Evolutionary conservation across 768 basidiomycete genomes (phyloP).

Genomic region (Cyathus striatus): DNA sequence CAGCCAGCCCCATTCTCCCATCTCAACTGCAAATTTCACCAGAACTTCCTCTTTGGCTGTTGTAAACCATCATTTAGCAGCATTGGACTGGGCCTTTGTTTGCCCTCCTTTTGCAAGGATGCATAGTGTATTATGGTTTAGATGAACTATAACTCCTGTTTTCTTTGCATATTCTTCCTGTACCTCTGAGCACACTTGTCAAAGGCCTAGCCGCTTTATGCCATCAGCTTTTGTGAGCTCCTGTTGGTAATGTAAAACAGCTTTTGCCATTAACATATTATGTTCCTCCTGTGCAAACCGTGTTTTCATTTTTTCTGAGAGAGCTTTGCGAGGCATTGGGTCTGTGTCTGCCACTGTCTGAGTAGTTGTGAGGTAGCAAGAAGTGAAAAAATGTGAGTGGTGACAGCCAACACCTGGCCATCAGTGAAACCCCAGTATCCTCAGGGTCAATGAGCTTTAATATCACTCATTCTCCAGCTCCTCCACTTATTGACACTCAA

Average conservation of each 20-base stretch:
- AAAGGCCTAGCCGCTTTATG: not conserved
- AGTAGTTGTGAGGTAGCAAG: no score
- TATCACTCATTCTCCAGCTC: no score
- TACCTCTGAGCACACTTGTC: constrained; percentile 3
- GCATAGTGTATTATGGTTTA: constrained; percentile 10
- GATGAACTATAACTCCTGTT: constrained; percentile 6
- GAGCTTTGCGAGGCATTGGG: no score
- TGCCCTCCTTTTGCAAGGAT: constrained; percentile 11
- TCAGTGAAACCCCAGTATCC: no score
- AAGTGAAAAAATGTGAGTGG: no score
- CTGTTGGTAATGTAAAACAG: not conserved
- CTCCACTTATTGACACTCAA: no score
- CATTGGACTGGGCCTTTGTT: constrained; percentile 17
- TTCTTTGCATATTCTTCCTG: constrained; percentile 5
- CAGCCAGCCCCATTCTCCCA: constrained; percentile 27
- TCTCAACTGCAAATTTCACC: constrained; percentile 18
- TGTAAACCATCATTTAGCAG: constrained; percentile 20
- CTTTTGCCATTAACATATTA: constrained; percentile 1
- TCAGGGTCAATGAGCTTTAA: no score
- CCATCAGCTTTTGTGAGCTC: constrained; percentile 2
- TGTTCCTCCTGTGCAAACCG: not conserved
- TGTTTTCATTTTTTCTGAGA: no score
- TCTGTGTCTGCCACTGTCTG: no score
- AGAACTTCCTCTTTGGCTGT: constrained; percentile 21
- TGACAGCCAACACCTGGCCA: no score